These are phyloP conservation scores for Carex parvula DNA, from an alignment of 176 grass and related monocot genomes.

Conservation along the genomic window DNA sequence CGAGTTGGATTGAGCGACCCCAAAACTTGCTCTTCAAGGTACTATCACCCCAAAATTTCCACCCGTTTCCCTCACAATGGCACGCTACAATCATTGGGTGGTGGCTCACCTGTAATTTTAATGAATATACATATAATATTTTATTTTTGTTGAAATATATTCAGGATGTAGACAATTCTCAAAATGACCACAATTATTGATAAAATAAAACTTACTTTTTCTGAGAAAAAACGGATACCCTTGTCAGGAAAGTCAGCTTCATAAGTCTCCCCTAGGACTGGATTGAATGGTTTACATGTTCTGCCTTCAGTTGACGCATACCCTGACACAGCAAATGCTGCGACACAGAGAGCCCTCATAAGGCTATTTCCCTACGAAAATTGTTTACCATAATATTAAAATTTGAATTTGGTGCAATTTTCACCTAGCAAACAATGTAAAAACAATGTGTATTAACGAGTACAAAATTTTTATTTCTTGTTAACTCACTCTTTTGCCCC, in stretches of 20 bases:
- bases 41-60: constrained; percentile 98
- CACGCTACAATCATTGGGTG: constrained; percentile 98
- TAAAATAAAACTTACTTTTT: constrained; percentile 57
- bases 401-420: background rate
- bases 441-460: constrained; percentile 11
- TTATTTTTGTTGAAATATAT: constrained; percentile 14
- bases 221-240: constrained; percentile 95
- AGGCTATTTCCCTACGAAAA: constrained; percentile 68
- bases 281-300: constrained; percentile 97
- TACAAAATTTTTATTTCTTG: background rate
- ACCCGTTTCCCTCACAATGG: constrained; percentile 90
- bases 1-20: constrained; percentile 99
- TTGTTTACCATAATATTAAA: constrained; percentile 23
- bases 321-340: constrained; percentile 99
- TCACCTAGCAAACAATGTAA: constrained; percentile 2
- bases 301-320: constrained; percentile 97
- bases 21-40: constrained; percentile 99
- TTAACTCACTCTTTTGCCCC: constrained; percentile 73
- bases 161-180: background rate
- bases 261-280: constrained; percentile 92
- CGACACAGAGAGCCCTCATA: constrained; percentile 90
- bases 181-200: background rate
- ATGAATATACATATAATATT: constrained; percentile 19
- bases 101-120: constrained; percentile 72
- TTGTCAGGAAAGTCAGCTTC: constrained; percentile 98